phyloP scores from a whole-genome alignment of 176 grass and related monocot species.

The Musa schizocarpa region DNA sequence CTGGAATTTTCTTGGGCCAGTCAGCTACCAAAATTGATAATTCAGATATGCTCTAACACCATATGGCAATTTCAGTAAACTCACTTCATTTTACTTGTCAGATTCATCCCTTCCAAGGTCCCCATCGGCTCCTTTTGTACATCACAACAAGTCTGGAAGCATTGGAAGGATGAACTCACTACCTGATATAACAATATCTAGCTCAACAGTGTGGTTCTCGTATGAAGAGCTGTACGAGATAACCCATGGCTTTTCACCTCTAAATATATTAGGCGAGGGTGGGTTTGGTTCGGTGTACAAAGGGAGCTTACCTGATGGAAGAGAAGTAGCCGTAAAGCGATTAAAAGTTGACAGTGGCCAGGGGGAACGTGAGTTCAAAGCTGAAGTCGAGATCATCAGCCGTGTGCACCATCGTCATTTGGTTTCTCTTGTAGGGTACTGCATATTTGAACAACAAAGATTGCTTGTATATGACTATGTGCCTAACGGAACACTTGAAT shows the following conservation, averaged over 20 bases:
- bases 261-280: slow-evolving; percentile 70
- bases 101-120: slow-evolving; percentile 25
- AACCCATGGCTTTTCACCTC: slow-evolving; percentile 61
- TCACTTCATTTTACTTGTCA: slow-evolving; percentile 14
- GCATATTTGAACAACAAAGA: slow-evolving; percentile 55
- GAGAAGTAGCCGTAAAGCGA: slow-evolving; percentile 67
- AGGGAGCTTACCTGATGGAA: slow-evolving; percentile 54
- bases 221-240: slow-evolving; percentile 72
- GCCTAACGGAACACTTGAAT: slow-evolving; percentile 66
- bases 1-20: too few species aligned
- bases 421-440: slow-evolving; percentile 88
- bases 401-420: slow-evolving; percentile 85
- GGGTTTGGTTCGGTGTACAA: slow-evolving; percentile 82
- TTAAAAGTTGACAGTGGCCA: slow-evolving; percentile 60
- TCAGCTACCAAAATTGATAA: too few species aligned
- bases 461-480: slow-evolving; percentile 86
- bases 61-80: not conserved
- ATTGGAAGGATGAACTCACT: slow-evolving; percentile 24
- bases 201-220: slow-evolving; percentile 43
- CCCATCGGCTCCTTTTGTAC: slow-evolving; percentile 33
- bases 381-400: slow-evolving; percentile 90
- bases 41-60: not conserved
- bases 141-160: slow-evolving; percentile 40
- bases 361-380: slow-evolving; percentile 87
- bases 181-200: slow-evolving; percentile 56